phyloP scores from a whole-genome alignment of 495 filamentous ascomycete genomes.

The Talaromyces stipitatus region DNA sequence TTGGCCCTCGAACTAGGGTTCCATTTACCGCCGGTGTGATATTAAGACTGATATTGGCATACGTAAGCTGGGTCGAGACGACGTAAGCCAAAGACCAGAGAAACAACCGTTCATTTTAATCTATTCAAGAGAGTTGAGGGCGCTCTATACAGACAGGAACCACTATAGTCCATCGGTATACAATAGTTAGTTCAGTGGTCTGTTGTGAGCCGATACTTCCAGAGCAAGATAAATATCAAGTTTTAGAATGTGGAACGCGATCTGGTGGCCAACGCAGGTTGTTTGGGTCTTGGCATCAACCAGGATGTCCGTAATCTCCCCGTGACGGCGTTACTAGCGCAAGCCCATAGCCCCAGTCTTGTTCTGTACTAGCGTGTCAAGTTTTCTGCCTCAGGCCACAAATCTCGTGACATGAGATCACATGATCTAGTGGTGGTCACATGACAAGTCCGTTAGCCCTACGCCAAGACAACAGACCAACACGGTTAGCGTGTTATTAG shows the following conservation, averaged over 20 bases:
- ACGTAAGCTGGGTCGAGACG: not conserved
- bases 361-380: not conserved
- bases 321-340: not conserved
- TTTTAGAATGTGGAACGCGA: too few relatives aligned
- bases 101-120: not conserved
- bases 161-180: too few relatives aligned
- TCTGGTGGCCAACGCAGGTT: not conserved
- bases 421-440: too few relatives aligned
- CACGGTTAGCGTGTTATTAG: conserved; percentile 19
- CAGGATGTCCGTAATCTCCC: not conserved
- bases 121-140: too few relatives aligned
- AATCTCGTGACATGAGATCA: not conserved
- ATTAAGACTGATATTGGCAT: not conserved
- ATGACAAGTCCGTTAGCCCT: not conserved
- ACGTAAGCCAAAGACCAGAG: not conserved
- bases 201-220: too few relatives aligned
- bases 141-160: too few relatives aligned
- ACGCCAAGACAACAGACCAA: conserved; percentile 6
- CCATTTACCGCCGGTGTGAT: not conserved
- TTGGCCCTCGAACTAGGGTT: not conserved
- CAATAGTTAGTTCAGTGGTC: too few relatives aligned
- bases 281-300: not conserved
- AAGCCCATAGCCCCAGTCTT: not conserved
- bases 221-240: too few relatives aligned
- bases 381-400: not conserved